Conservation (phyloP, 2,329 filamentous ascomycete species). For the Aspergillus aculeatinus region DNA sequence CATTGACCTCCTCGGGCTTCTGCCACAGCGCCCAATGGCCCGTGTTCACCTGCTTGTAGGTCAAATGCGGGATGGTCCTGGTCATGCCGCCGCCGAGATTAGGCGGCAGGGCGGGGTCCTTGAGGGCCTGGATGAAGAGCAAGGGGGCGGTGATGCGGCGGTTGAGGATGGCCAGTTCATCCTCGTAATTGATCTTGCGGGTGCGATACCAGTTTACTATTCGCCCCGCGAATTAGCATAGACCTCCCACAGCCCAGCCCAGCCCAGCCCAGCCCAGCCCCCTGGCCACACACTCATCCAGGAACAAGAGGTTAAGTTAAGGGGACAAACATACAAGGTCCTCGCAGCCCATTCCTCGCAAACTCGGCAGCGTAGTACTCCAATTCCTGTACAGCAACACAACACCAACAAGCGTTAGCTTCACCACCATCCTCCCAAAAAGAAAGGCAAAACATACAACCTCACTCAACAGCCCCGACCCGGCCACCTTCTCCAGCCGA, state of each 20-base stretch:
- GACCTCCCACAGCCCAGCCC: too few relatives aligned
- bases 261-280: too few relatives aligned
- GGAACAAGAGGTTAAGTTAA: not conserved
- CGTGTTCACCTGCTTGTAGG: slow-evolving; percentile 64
- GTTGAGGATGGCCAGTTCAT: slow-evolving; percentile 57
- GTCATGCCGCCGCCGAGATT: slow-evolving; percentile 72
- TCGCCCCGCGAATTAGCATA: not conserved
- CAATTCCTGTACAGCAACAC: slow-evolving; percentile 53
- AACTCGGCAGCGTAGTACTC: slow-evolving; percentile 76
- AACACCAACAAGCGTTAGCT: slow-evolving; percentile 3
- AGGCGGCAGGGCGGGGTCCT: slow-evolving; percentile 71
- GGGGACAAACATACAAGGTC: slow-evolving; percentile 56
- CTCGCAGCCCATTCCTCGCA: slow-evolving; percentile 68
- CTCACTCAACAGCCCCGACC: slow-evolving; percentile 59
- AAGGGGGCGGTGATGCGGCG: slow-evolving; percentile 60
- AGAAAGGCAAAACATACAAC: slow-evolving; percentile 47
- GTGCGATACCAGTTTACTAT: slow-evolving; percentile 82
- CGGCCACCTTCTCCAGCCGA: slow-evolving; percentile 57
- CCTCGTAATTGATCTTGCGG: slow-evolving; percentile 68
- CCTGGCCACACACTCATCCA: too few relatives aligned
- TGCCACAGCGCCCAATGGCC: slow-evolving; percentile 84
- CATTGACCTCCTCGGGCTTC: slow-evolving; percentile 68
- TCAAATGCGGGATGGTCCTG: slow-evolving; percentile 63
- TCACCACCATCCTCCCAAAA: not conserved
- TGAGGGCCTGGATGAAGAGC: slow-evolving; percentile 71